phyloP scores from a whole-genome alignment of 352 stramenopile species.

The Globisporangium echinulatum region DNA sequence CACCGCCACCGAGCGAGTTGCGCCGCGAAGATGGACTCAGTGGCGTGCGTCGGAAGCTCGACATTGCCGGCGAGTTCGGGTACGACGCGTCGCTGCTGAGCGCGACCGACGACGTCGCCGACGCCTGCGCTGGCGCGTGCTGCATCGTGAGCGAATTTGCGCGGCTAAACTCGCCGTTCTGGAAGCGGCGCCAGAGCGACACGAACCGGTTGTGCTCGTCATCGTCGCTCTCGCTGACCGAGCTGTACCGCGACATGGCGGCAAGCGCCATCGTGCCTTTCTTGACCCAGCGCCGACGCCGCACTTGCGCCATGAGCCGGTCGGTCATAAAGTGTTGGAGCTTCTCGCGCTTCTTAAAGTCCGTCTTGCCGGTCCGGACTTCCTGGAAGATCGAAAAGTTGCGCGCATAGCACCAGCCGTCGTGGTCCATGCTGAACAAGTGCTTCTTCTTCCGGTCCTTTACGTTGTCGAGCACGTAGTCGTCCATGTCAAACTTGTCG shows the following conservation, averaged over 20 bases:
- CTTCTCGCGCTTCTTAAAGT: constrained; percentile 76
- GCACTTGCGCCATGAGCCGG: constrained; percentile 77
- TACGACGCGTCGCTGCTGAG: constrained; percentile 48
- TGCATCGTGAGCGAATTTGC: constrained; percentile 57
- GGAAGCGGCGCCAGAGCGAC: constrained; percentile 66
- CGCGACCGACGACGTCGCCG: constrained; percentile 31
- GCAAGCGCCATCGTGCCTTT: constrained; percentile 39
- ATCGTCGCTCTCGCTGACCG: constrained; percentile 58
- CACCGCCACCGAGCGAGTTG: not conserved
- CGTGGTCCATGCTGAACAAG: constrained; percentile 81
- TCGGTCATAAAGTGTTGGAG: constrained; percentile 84
- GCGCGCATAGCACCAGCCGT: constrained; percentile 81
- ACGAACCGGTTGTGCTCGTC: constrained; percentile 58
- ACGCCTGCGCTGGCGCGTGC: constrained; percentile 21
- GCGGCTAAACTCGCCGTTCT: constrained; percentile 58
- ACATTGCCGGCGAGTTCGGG: constrained; percentile 53
- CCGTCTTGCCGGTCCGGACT: constrained; percentile 66
- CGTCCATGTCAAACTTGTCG: constrained; percentile 65
- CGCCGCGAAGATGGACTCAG: constrained; percentile 29
- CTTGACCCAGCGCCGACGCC: constrained; percentile 71
- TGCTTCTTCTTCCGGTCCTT: constrained; percentile 78
- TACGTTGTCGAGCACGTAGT: constrained; percentile 74
- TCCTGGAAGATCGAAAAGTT: constrained; percentile 88
- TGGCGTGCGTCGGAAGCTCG: constrained; percentile 46
- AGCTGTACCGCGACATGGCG: constrained; percentile 36